Conservation (phyloP, 805 yeast genomes). For the Maudiozyma turicensis region DNA sequence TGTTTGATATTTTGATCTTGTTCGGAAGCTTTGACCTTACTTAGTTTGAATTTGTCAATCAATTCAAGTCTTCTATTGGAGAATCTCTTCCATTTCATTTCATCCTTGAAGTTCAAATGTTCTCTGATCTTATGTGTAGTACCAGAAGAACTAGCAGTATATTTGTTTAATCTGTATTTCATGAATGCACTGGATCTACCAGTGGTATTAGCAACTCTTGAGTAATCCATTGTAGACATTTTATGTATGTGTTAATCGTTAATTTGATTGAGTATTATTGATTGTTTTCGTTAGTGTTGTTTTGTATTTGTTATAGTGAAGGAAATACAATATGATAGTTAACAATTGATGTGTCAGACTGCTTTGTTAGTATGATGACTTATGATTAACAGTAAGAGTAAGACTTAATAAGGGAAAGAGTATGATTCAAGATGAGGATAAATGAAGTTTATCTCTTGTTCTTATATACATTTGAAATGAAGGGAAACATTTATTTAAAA, state of each 20-base stretch:
- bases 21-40: slow-evolving; percentile 74
- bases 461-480: neutral
- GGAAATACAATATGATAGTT: neutral
- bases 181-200: slow-evolving; percentile 2
- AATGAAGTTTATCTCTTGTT: neutral
- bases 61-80: slow-evolving; percentile 80
- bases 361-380: too few relatives aligned
- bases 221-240: slow-evolving; percentile 3
- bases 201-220: neutral
- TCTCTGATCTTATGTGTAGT: slow-evolving; percentile 35
- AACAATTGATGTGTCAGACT: too few relatives aligned
- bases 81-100: slow-evolving; percentile 76
- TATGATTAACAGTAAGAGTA: neutral
- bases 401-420: neutral
- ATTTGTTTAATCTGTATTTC: slow-evolving; percentile 2
- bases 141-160: slow-evolving; percentile 17
- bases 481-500: too few relatives aligned
- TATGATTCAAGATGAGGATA: neutral
- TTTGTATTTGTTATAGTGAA: neutral
- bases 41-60: slow-evolving; percentile 57
- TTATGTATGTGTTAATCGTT: neutral
- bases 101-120: slow-evolving; percentile 66
- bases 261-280: neutral
- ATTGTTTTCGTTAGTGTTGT: neutral
- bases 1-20: slow-evolving; percentile 72